phyloP scores from a whole-genome alignment of 1,139 yeast species.

The Hyphopichia buzzinii region DNA sequence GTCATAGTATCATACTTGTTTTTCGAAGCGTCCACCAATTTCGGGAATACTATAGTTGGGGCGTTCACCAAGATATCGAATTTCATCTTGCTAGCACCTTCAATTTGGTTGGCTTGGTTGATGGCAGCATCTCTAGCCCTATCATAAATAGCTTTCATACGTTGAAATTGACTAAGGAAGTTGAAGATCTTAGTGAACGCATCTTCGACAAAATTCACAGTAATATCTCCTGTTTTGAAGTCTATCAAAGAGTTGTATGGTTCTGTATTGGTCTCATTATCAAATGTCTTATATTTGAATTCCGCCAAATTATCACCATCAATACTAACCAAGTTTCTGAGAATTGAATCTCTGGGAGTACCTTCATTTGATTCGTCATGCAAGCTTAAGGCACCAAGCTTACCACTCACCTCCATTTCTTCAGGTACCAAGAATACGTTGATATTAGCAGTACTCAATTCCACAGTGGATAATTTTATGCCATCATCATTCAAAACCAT shows the following conservation, averaged over 20 bases:
- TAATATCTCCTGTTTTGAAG: constrained; percentile 73
- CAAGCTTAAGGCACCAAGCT: constrained; percentile 75
- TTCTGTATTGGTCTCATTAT: constrained; percentile 45
- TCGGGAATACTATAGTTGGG: constrained; percentile 82
- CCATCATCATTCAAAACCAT: constrained; percentile 82
- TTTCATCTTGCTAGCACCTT: constrained; percentile 60
- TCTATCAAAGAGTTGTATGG: constrained; percentile 60
- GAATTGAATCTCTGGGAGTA: constrained; percentile 53
- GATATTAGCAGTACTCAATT: constrained; percentile 71
- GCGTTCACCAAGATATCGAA: constrained; percentile 73
- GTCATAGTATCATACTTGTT: constrained; percentile 58
- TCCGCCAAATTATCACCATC: constrained; percentile 85
- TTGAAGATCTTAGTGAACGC: constrained; percentile 67
- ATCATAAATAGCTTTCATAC: constrained; percentile 86
- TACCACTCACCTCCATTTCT: constrained; percentile 71
- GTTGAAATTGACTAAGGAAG: constrained; percentile 71
- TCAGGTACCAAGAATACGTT: constrained; percentile 70
- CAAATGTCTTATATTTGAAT: constrained; percentile 79
- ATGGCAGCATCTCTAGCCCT: constrained; percentile 83
- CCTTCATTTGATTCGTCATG: constrained; percentile 75
- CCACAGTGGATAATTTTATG: constrained; percentile 73
- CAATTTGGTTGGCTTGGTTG: constrained; percentile 62
- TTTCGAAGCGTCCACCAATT: constrained; percentile 39
- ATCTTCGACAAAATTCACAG: constrained; percentile 75
- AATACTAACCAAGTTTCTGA: constrained; percentile 70